Evolutionary conservation across 495 filamentous ascomycete species (phyloP).

Genomic region (Aspergillus baeticus): DNA sequence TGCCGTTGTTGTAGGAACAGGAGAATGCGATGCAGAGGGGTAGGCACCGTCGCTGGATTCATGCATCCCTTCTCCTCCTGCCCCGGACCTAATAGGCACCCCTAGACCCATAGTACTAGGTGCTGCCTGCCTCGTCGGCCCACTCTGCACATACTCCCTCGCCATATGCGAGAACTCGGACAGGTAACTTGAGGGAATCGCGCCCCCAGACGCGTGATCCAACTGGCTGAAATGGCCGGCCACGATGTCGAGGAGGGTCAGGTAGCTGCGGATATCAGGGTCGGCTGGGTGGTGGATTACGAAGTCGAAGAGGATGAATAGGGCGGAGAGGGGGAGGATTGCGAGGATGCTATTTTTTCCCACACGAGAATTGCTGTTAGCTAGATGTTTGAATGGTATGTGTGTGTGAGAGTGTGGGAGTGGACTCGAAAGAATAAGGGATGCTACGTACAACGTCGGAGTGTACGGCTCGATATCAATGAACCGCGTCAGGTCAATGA

Average conservation of each 20-base stretch:
- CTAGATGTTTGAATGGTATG: too few species aligned
- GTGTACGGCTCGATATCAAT: constrained; percentile 27
- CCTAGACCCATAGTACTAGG: too few species aligned
- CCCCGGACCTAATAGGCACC: too few species aligned
- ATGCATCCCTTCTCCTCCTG: too few species aligned
- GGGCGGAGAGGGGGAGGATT: constrained; percentile 26
- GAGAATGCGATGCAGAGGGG: too few species aligned
- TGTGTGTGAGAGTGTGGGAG: too few species aligned
- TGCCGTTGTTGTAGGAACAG: too few species aligned
- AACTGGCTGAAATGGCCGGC: constrained; percentile 30
- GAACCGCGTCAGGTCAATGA: constrained; percentile 25
- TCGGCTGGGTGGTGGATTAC: constrained; percentile 30
- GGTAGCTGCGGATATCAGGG: constrained; percentile 23
- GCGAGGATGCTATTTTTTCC: constrained; percentile 12
- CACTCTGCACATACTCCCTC: background rate
- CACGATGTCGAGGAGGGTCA: constrained; percentile 27
- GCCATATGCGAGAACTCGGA: constrained; percentile 10
- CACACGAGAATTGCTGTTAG: too few species aligned
- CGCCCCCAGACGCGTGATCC: constrained; percentile 12
- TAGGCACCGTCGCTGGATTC: too few species aligned
- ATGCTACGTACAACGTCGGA: constrained; percentile 24
- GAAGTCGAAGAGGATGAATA: constrained; percentile 36
- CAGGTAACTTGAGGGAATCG: background rate
- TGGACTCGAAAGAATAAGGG: background rate
- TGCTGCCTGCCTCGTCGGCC: too few species aligned